Percentiles rank a stretch among this genome's conserved stretches.
phyloP scores from a whole-genome alignment of 2,329 filamentous ascomycete genomes.

The Falciphora oryzae region DNA sequence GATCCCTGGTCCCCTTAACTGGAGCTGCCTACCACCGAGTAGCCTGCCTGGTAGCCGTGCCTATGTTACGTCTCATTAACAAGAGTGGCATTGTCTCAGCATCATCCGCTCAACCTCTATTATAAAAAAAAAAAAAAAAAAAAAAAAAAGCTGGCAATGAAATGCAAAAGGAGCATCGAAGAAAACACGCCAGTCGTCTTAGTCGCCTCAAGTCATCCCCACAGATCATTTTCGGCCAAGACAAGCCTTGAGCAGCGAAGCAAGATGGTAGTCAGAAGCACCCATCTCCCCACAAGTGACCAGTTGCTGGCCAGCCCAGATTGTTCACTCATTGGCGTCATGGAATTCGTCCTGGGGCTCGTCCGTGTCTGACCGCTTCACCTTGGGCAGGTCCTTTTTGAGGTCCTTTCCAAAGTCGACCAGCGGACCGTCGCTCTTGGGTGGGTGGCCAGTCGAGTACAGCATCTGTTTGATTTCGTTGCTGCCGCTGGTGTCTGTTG shows the following conservation, averaged over 20 bases:
- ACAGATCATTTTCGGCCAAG: no score
- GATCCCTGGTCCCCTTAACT: no score
- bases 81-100: not conserved
- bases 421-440: slow-evolving; percentile 37
- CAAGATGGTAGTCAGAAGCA: not conserved
- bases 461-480: slow-evolving; percentile 39
- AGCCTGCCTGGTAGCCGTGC: not conserved
- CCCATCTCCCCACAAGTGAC: not conserved
- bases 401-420: slow-evolving; percentile 53
- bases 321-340: slow-evolving; percentile 28
- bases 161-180: not conserved
- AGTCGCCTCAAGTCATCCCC: not conserved
- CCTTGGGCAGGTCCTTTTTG: slow-evolving; percentile 40
- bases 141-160: not conserved
- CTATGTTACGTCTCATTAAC: no score
- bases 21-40: not conserved
- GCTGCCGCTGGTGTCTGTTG: slow-evolving; percentile 12
- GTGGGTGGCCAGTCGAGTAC: slow-evolving; percentile 39
- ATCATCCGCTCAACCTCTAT: not conserved
- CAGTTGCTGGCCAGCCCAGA: not conserved
- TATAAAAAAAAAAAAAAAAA: no score
- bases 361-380: slow-evolving; percentile 29
- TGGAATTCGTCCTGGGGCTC: slow-evolving; percentile 34
- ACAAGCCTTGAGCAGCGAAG: not conserved
- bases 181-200: not conserved